Evolutionary conservation across 768 basidiomycete genomes (phyloP).

Genomic region (Coprinopsis marcescibilis): DNA sequence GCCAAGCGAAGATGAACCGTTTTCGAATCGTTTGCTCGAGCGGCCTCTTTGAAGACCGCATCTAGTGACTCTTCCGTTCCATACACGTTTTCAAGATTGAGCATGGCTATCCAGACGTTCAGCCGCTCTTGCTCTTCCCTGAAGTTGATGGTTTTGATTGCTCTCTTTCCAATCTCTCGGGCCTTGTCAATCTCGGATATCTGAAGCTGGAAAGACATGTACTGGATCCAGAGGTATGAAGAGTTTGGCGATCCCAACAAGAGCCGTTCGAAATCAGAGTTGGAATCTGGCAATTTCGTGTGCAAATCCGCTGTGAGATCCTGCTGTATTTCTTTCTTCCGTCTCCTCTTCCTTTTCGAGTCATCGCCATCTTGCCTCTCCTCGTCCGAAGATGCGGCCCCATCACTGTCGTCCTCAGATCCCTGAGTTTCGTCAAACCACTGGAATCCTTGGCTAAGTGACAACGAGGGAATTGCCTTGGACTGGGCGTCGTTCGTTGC

Average conservation of each 20-base stretch:
- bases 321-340: conserved; percentile 66
- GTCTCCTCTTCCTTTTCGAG: conserved; percentile 49
- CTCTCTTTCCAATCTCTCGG: conserved; percentile 77
- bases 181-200: conserved; percentile 97
- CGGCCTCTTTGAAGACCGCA: conserved; percentile 83
- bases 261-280: conserved; percentile 89
- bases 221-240: conserved; percentile 97
- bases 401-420: conserved; percentile 30
- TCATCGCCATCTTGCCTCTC: conserved; percentile 11
- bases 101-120: conserved; percentile 94
- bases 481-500: conserved; percentile 10
- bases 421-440: conserved; percentile 48
- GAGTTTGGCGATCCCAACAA: conserved; percentile 94
- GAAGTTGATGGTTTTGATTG: conserved; percentile 84
- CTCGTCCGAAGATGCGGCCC: conserved; percentile 31
- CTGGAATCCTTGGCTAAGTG: conserved; percentile 65
- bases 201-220: conserved; percentile 97
- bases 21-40: conserved; percentile 87
- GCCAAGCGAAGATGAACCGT: conserved; percentile 83
- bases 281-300: conserved; percentile 79
- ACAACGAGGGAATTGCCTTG: conserved; percentile 14
- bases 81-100: conserved; percentile 92
- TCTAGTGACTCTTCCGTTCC: conserved; percentile 81
- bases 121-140: conserved; percentile 94
- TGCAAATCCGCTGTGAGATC: conserved; percentile 89